A percentile compares a stretch with the other conserved stretches of the same genome.
Evolutionary conservation across 768 basidiomycete species (phyloP).

Genomic region (Termitomyces sp.): DNA sequence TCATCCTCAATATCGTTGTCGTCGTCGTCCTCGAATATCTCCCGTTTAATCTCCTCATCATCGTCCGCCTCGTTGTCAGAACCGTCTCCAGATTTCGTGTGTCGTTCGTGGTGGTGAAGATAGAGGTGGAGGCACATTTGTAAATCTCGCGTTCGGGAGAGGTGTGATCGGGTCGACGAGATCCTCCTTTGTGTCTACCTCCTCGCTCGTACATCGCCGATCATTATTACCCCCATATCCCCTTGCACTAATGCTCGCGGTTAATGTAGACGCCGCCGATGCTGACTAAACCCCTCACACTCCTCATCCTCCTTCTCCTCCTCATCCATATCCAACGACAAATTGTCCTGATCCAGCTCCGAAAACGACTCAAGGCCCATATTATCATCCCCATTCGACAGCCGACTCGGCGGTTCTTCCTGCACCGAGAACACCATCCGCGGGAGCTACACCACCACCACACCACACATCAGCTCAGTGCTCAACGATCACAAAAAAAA

Average conservation of each 20-base stretch:
- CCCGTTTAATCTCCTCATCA: slow-evolving; percentile 43
- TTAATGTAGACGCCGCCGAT: no score
- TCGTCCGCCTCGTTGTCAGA: slow-evolving; percentile 22
- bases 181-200: slow-evolving; percentile 70
- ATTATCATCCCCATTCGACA: slow-evolving; percentile 66
- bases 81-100: neutral
- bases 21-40: slow-evolving; percentile 37
- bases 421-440: slow-evolving; percentile 83
- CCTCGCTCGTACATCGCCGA: slow-evolving; percentile 43
- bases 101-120: no score
- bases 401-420: slow-evolving; percentile 85
- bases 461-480: no score
- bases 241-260: no score
- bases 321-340: slow-evolving; percentile 23
- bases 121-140: slow-evolving; percentile 14
- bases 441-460: slow-evolving; percentile 48
- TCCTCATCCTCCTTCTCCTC: slow-evolving; percentile 21
- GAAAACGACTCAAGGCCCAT: slow-evolving; percentile 83
- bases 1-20: slow-evolving; percentile 54
- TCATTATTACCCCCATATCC: slow-evolving; percentile 18
- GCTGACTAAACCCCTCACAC: slow-evolving; percentile 23
- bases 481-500: no score
- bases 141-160: slow-evolving; percentile 45
- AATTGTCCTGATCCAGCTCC: slow-evolving; percentile 64
- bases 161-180: slow-evolving; percentile 69